These are phyloP conservation scores for Fusarium miscanthi DNA, from an alignment of 2,329 filamentous ascomycete genomes.

Conservation along the genomic window DNA sequence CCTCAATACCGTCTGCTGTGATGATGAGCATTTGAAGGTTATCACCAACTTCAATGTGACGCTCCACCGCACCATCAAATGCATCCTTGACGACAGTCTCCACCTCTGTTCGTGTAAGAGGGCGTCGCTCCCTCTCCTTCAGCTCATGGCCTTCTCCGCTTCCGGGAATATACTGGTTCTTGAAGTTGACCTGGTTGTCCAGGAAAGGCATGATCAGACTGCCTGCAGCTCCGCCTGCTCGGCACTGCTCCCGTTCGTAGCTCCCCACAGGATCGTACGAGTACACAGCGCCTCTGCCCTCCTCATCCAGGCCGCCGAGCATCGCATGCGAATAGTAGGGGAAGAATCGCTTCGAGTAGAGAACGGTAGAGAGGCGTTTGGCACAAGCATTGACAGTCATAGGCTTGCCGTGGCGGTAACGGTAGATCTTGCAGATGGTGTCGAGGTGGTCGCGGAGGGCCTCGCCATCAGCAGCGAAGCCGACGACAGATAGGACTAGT, in stretches of 20 bases:
- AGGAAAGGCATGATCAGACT: conserved; percentile 99
- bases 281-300: conserved; percentile 93
- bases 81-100: conserved; percentile 94
- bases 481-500: conserved; percentile 92
- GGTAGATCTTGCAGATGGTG: conserved; percentile 98
- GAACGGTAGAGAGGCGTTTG: conserved; percentile 91
- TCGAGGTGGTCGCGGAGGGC: conserved; percentile 95
- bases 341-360: conserved; percentile 98
- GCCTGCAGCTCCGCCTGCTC: conserved; percentile 90
- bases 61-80: conserved; percentile 97
- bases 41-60: conserved; percentile 99
- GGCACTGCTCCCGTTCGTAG: conserved; percentile 96
- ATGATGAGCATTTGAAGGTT: conserved; percentile 95
- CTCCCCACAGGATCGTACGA: conserved; percentile 98
- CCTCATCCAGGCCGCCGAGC: conserved; percentile 91
- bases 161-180: conserved; percentile 95
- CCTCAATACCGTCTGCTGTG: conserved; percentile 87
- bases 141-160: conserved; percentile 86
- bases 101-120: conserved; percentile 78
- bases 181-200: conserved; percentile 99
- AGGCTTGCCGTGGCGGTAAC: conserved; percentile 95
- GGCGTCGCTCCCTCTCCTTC: conserved; percentile 75
- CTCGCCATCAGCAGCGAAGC: conserved; percentile 94
- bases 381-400: conserved; percentile 96
- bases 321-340: conserved; percentile 98